These are phyloP conservation scores for Psophocarpus tetragonolobus DNA, from an alignment of 306 rosid species.

Conservation along the genomic window DNA sequence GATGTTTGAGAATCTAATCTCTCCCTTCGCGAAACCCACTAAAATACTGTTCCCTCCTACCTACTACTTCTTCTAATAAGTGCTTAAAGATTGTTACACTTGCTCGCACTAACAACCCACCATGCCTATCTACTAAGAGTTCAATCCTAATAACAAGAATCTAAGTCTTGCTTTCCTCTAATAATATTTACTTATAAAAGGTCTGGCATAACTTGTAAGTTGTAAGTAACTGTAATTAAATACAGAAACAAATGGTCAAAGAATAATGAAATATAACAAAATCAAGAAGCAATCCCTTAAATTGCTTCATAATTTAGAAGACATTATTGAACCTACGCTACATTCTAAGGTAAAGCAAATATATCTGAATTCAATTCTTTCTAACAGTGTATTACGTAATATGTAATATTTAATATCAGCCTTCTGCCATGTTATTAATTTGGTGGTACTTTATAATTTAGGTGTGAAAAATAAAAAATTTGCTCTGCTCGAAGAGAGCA, in stretches of 20 bases:
- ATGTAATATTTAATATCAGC: too few relatives aligned
- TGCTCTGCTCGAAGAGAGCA: background rate
- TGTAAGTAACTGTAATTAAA: background rate
- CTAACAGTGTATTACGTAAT: constrained; percentile 2
- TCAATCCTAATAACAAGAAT: too few relatives aligned
- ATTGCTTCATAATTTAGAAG: background rate
- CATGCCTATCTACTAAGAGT: too few relatives aligned
- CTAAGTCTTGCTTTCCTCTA: too few relatives aligned
- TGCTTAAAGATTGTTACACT: too few relatives aligned
- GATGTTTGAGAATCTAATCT: too few relatives aligned
- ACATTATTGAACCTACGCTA: background rate
- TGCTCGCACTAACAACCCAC: too few relatives aligned
- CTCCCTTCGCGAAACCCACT: too few relatives aligned
- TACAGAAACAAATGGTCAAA: background rate
- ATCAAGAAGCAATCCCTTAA: background rate
- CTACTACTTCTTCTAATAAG: too few relatives aligned
- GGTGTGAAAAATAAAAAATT: background rate
- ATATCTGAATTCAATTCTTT: background rate
- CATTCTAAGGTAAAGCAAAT: background rate
- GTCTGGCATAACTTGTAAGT: too few relatives aligned
- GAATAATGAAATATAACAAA: background rate
- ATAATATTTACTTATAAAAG: too few relatives aligned
- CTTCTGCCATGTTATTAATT: background rate
- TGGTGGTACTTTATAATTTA: background rate
- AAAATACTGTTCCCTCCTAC: too few relatives aligned